Conservation (phyloP, 129 eudicot genomes). For the Centella asiatica region DNA sequence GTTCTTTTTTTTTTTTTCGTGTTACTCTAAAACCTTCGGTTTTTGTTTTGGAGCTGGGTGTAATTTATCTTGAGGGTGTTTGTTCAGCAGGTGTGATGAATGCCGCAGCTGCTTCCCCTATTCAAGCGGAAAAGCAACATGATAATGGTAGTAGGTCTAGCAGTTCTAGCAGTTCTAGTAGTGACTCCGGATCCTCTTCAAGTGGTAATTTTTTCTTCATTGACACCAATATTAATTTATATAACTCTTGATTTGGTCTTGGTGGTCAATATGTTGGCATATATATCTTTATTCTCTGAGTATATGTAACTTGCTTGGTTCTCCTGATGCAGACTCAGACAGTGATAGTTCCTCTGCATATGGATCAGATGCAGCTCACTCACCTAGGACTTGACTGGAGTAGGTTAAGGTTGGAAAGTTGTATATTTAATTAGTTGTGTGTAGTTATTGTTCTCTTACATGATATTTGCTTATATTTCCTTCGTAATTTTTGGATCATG, state of each 20-base stretch:
- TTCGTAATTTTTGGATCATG: too few relatives aligned
- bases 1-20: background rate
- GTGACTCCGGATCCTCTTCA: constrained; percentile 88
- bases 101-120: constrained; percentile 25
- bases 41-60: background rate
- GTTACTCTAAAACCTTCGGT: constrained; percentile 1
- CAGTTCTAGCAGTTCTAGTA: constrained; percentile 96
- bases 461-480: background rate
- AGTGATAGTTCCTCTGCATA: constrained; percentile 82
- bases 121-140: constrained; percentile 39
- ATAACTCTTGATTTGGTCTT: background rate
- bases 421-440: background rate
- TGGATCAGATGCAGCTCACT: constrained; percentile 71
- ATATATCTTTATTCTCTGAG: background rate
- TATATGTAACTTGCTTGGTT: background rate
- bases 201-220: constrained; percentile 48
- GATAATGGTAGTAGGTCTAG: constrained; percentile 61
- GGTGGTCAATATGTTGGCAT: background rate
- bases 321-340: constrained; percentile 56
- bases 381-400: constrained; percentile 36
- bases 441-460: background rate
- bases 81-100: constrained; percentile 36
- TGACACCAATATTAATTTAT: background rate
- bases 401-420: constrained; percentile 28
- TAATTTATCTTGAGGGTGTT: background rate